Base-by-base conservation (phyloP, 140 eudicot species). In the Erigeron philadelphicus region DNA sequence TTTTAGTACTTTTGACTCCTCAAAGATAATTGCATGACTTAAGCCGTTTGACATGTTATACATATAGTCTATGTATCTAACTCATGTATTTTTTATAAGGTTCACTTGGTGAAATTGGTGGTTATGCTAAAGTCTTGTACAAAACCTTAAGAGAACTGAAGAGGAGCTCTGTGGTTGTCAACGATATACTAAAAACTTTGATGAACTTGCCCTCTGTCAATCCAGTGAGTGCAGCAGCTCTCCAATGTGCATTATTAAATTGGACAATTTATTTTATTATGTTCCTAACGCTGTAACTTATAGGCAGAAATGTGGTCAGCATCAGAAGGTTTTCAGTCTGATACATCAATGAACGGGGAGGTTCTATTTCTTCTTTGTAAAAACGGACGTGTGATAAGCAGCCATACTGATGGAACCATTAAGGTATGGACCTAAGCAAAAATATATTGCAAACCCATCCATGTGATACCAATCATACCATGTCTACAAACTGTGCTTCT, bases 351-450 rank as follows among this genome's bases (percentile, higher is more conserved):
- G 80, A 88, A 81, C 8, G 96, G 96, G 7, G 96, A 88, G 77
- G 86, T 85, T 72, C 70, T 85, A 61, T 79, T 84, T 25, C 66
- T 88, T 82, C n/a, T 85, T 72, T 76, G 79, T 61, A n/a, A 81
- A 2, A 85, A 80, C 77, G 83, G 82, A 2, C 87, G 93, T 11
- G 55, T 83, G 41, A 85, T 88, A 74, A 88, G 92, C 70, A 81
- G 96, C 73, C 93, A 88, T 75, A 79, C 89, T 46, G 96, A 88
- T 85, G 96, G 96, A 77, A 85, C 96, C 45, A 79, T 88, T 63
- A 88, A 88, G 85, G 96, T 88, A 18, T 31, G 4, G 38, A 31
- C 38, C 38, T 31, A 31, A 31, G 5, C 3, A 31, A 31, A 31
- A 31, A 31, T 31, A 31, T 31, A 31, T 31, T 31, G 38, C 38